Conservation (phyloP, 2,329 filamentous ascomycete genomes). For the Ilyonectria sp. region DNA sequence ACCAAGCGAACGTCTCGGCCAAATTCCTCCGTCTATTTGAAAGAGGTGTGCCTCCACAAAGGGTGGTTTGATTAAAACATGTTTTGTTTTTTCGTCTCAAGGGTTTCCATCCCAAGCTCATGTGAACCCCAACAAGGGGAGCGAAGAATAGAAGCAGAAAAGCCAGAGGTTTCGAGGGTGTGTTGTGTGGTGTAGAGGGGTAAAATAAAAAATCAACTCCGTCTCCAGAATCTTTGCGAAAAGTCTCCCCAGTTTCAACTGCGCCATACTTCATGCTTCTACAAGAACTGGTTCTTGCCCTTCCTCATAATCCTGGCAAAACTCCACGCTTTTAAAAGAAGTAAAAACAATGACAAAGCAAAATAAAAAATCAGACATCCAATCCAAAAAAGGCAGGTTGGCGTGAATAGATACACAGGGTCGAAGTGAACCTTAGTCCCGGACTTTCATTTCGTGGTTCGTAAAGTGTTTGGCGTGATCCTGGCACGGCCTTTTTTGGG, state of each 20-base stretch:
- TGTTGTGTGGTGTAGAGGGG: slow-evolving; percentile 15
- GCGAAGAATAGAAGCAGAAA: slow-evolving; percentile 23
- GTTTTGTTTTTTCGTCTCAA: slow-evolving; percentile 34
- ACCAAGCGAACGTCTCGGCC: slow-evolving; percentile 40
- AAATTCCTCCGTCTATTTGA: slow-evolving; percentile 45
- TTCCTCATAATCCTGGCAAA: slow-evolving; percentile 48
- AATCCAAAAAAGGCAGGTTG: slow-evolving; percentile 27
- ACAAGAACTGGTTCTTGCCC: slow-evolving; percentile 45
- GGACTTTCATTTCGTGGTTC: slow-evolving; percentile 46
- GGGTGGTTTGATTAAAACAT: slow-evolving; percentile 33
- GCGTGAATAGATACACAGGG: slow-evolving; percentile 40
- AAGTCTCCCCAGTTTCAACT: slow-evolving; percentile 41
- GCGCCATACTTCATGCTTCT: slow-evolving; percentile 50
- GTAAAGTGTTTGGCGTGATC: slow-evolving; percentile 43
- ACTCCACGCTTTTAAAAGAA: slow-evolving; percentile 48
- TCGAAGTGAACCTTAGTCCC: slow-evolving; percentile 42
- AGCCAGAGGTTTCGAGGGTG: slow-evolving; percentile 23
- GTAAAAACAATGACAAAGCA: slow-evolving; percentile 39
- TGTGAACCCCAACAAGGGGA: slow-evolving; percentile 19
- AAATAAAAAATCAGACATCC: slow-evolving; percentile 17
- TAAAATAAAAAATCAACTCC: slow-evolving; percentile 36
- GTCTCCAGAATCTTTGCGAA: slow-evolving; percentile 39
- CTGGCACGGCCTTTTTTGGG: slow-evolving; percentile 41
- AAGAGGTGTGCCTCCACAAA: slow-evolving; percentile 40
- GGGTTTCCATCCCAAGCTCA: slow-evolving; percentile 28